Evolutionary conservation across 768 basidiomycete genomes (phyloP).

Genomic region (Lyophyllum decastes): DNA sequence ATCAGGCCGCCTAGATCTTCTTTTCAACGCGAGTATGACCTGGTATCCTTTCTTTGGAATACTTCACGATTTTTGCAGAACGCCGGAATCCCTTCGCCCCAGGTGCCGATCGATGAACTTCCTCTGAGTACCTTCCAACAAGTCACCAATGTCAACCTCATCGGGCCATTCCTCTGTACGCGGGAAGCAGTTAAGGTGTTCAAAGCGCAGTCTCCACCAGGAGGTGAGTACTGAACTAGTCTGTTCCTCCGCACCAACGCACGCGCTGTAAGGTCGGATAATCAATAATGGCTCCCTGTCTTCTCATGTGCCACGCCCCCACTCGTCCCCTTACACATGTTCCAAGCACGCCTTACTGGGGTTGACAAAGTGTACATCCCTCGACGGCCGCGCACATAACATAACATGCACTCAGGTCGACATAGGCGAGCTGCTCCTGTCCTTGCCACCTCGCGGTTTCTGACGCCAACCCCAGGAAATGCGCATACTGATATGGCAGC

Average conservation of each 20-base stretch:
- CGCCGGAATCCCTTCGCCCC: slow-evolving; percentile 60
- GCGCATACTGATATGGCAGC: slow-evolving; percentile 64
- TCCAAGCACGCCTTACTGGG: slow-evolving; percentile 84
- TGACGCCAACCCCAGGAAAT: slow-evolving; percentile 49
- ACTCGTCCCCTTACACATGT: slow-evolving; percentile 64
- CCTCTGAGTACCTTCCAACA: slow-evolving; percentile 61
- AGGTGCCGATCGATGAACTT: slow-evolving; percentile 58
- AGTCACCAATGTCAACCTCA: slow-evolving; percentile 71
- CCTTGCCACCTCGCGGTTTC: background rate
- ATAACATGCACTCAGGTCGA: slow-evolving; percentile 85
- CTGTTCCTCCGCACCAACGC: background rate
- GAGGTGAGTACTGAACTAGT: slow-evolving; percentile 47
- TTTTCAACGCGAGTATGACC: slow-evolving; percentile 69
- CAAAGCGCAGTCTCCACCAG: slow-evolving; percentile 70
- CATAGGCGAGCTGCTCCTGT: slow-evolving; percentile 52
- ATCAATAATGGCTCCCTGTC: slow-evolving; percentile 88
- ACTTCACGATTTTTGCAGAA: slow-evolving; percentile 47
- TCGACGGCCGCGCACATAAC: slow-evolving; percentile 73
- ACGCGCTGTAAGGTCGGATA: slow-evolving; percentile 54
- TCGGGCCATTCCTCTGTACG: slow-evolving; percentile 75
- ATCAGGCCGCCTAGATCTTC: slow-evolving; percentile 65
- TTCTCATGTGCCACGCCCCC: slow-evolving; percentile 69
- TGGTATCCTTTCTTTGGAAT: background rate
- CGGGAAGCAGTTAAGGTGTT: slow-evolving; percentile 74
- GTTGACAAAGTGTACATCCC: slow-evolving; percentile 71